Conservation (phyloP, 139 green algal genomes). For the Astrephomene gubernaculifera region DNA sequence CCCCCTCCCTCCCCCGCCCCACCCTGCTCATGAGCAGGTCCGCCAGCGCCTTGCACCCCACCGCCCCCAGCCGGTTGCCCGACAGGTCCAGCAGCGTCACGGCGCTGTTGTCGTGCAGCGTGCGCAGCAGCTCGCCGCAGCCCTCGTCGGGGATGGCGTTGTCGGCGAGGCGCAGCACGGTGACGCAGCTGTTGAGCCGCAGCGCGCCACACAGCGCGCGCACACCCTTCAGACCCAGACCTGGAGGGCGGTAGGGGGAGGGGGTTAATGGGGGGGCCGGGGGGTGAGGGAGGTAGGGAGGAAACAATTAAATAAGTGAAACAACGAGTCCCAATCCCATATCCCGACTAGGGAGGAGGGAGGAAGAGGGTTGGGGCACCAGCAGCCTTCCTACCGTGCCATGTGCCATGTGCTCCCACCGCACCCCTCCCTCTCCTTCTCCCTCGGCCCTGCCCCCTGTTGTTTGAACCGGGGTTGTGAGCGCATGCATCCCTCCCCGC, state of each 20-base stretch:
- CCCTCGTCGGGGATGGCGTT: conserved; percentile 68
- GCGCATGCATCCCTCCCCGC: too few species aligned
- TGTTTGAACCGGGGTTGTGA: too few species aligned
- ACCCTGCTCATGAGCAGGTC: conserved; percentile 49
- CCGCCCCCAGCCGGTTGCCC: conserved; percentile 52
- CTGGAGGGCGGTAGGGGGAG: neutral
- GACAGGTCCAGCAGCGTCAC: conserved; percentile 59
- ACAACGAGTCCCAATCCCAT: too few species aligned
- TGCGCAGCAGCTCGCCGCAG: conserved; percentile 39
- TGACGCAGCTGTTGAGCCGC: conserved; percentile 56
- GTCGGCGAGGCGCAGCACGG: conserved; percentile 47
- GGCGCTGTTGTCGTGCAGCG: conserved; percentile 37
- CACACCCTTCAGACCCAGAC: conserved; percentile 57
- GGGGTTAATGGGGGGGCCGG: neutral
- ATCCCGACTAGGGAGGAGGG: too few species aligned
- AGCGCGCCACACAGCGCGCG: conserved; percentile 51
- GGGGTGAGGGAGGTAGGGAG: neutral
- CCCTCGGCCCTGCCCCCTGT: neutral
- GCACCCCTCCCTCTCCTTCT: neutral
- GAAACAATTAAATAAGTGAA: too few species aligned
- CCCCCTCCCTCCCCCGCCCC: neutral
- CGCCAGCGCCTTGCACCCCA: conserved; percentile 48
- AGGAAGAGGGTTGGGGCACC: too few species aligned
- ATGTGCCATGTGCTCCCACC: neutral
- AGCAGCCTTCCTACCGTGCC: too few species aligned